phyloP scores from a whole-genome alignment of 495 filamentous ascomycete genomes.

The Pseudoneurospora amorphoporcata region DNA sequence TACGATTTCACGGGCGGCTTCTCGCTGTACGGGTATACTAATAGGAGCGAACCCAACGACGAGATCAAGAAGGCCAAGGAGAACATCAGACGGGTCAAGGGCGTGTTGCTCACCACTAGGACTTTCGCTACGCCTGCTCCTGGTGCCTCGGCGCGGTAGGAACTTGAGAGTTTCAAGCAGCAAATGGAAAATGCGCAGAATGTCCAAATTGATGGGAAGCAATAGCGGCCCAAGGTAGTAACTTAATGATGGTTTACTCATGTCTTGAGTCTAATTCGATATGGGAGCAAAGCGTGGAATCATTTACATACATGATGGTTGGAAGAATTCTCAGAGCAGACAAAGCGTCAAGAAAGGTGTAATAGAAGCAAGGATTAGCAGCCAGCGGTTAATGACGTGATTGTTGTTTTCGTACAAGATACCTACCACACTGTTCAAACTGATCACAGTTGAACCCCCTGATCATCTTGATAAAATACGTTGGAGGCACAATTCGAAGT shows the following conservation, averaged over 20 bases:
- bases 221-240: neutral
- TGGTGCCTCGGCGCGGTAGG: neutral
- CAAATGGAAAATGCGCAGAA: neutral
- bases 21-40: slow-evolving; percentile 27
- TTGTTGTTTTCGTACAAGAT: neutral
- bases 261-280: neutral
- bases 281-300: neutral
- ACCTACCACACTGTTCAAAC: no score
- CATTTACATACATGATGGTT: neutral
- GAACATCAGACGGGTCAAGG: slow-evolving; percentile 89
- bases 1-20: slow-evolving; percentile 21
- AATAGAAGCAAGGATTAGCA: slow-evolving; percentile 5
- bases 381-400: neutral
- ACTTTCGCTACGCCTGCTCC: slow-evolving; percentile 38
- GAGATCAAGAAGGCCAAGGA: slow-evolving; percentile 67
- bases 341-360: neutral
- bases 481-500: neutral
- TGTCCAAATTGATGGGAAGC: neutral
- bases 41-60: slow-evolving; percentile 53
- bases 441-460: no score
- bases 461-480: no score
- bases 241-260: neutral
- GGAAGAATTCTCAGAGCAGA: neutral
- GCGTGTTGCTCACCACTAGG: slow-evolving; percentile 72
- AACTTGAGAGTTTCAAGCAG: neutral